These are phyloP conservation scores for Syzygium aromaticum DNA, from an alignment of 345 rosid species.

Conservation along the genomic window DNA sequence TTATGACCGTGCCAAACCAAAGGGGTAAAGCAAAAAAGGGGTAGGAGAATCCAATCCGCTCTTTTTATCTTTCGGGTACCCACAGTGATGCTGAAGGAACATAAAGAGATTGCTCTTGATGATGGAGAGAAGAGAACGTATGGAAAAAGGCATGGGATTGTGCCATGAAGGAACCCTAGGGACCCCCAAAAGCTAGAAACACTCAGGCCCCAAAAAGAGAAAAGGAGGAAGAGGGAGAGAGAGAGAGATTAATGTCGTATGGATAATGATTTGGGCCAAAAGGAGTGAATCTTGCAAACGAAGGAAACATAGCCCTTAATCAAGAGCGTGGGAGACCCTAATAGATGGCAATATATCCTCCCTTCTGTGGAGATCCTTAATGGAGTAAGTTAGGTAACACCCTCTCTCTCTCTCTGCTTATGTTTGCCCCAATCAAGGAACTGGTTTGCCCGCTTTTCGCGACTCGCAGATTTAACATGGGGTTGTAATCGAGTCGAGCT, in stretches of 20 bases:
- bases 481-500: not conserved
- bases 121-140: not conserved
- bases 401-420: not conserved
- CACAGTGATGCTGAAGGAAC: not conserved
- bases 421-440: not conserved
- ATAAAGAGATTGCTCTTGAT: not conserved
- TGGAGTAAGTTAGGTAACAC: not conserved
- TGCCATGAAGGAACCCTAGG: not conserved
- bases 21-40: not conserved
- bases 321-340: not conserved
- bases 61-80: not conserved
- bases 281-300: not conserved
- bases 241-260: not conserved
- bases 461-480: fast-evolving
- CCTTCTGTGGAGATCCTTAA: not conserved
- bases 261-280: not conserved
- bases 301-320: not conserved
- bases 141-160: not conserved
- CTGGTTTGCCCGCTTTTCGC: not conserved
- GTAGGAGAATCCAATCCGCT: not conserved
- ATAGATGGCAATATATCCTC: not conserved
- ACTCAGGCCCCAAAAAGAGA: not conserved
- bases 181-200: not conserved
- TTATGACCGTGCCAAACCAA: not conserved
- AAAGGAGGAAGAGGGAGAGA: not conserved